These are phyloP conservation scores for Sambucus nigra DNA, from an alignment of 129 eudicot genomes.

Conservation along the genomic window DNA sequence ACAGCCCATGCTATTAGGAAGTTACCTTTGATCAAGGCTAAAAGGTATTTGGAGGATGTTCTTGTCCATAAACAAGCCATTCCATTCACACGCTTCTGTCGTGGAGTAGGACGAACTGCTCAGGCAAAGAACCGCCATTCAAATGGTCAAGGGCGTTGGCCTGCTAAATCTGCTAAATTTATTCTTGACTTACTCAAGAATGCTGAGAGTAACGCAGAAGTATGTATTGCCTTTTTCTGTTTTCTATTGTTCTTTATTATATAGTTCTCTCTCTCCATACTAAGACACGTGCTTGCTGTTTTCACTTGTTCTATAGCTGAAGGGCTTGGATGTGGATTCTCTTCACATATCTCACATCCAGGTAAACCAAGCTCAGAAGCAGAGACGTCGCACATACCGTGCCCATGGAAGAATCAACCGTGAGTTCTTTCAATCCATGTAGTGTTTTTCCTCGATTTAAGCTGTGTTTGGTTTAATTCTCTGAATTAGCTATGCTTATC, in stretches of 20 bases:
- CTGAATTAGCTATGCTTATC: neutral
- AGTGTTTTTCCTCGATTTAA: slow-evolving; percentile 3
- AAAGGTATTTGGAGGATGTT: no score
- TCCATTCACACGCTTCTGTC: no score
- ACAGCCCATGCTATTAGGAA: no score
- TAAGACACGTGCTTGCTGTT: neutral
- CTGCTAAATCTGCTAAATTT: no score
- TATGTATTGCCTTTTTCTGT: neutral
- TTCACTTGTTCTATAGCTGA: slow-evolving; percentile 22
- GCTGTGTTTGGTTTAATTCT: neutral
- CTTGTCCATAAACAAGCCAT: no score
- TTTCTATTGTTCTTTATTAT: neutral
- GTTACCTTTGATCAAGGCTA: no score
- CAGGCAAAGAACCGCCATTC: no score
- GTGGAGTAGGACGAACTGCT: no score
- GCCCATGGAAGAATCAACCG: slow-evolving; percentile 67
- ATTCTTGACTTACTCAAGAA: no score
- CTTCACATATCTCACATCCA: slow-evolving; percentile 56
- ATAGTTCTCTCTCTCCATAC: neutral
- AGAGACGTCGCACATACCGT: slow-evolving; percentile 53
- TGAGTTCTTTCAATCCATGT: slow-evolving; percentile 20
- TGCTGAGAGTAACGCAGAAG: no score
- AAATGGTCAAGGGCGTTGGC: no score
- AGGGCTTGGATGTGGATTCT: slow-evolving; percentile 57
- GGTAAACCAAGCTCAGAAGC: slow-evolving; percentile 59